Evolutionary conservation across 495 filamentous ascomycete genomes (phyloP).

Genomic region (Cairneyella variabilis): DNA sequence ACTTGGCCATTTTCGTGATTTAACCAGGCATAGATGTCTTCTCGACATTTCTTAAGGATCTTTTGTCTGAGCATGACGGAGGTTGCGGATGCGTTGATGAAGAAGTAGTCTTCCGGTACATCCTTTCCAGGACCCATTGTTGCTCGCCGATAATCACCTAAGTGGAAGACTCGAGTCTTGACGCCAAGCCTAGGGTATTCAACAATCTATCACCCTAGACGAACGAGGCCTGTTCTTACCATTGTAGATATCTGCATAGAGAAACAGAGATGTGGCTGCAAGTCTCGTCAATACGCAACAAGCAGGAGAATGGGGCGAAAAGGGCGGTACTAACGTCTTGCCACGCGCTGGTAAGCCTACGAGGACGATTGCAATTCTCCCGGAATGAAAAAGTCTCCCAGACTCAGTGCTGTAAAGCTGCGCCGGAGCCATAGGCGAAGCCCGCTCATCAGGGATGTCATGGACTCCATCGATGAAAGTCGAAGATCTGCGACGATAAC

Average conservation of each 20-base stretch:
- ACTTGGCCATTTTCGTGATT: conserved; percentile 98
- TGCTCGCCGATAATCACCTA: conserved; percentile 93
- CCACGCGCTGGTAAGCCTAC: conserved; percentile 94
- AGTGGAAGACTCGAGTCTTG: conserved; percentile 95
- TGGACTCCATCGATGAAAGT: conserved; percentile 98
- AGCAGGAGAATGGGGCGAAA: too few relatives aligned
- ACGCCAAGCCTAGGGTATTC: conserved; percentile 73
- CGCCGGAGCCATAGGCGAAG: conserved; percentile 76
- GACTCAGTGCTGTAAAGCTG: conserved; percentile 98
- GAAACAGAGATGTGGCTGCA: conserved; percentile 89
- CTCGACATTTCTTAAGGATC: conserved; percentile 94
- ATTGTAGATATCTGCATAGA: conserved; percentile 88
- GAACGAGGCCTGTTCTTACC: conserved; percentile 47
- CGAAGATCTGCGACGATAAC: conserved; percentile 80
- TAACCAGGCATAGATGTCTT: conserved; percentile 94
- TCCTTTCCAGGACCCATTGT: conserved; percentile 81
- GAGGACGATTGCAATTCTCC: conserved; percentile 93
- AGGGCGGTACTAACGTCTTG: conserved; percentile 70
- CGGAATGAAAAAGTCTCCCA: conserved; percentile 93
- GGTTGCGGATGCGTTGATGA: conserved; percentile 83
- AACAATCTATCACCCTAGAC: conserved; percentile 11
- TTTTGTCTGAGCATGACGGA: conserved; percentile 90
- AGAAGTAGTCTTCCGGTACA: conserved; percentile 97
- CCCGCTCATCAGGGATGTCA: conserved; percentile 69
- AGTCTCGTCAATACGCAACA: too few relatives aligned